A percentile compares a stretch with the other conserved stretches of the same genome.
phyloP scores from a whole-genome alignment of 192 early-diverging fungal genomes.

The Gigaspora rosea region DNA sequence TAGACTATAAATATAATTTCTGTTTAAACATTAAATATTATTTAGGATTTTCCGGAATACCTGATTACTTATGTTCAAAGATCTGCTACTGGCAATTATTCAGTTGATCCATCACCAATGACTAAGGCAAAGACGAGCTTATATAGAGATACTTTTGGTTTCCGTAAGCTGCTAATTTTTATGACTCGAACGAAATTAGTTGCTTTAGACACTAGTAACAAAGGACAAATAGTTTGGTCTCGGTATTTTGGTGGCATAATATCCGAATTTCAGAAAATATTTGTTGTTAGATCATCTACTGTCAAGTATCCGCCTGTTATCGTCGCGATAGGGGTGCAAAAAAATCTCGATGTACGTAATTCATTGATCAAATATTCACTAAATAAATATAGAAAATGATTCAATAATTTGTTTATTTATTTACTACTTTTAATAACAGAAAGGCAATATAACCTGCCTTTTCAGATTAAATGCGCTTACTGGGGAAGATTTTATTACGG shows the following conservation, averaged over 20 bases:
- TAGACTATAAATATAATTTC: neutral
- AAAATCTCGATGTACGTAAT: conserved; percentile 31
- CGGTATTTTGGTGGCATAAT: conserved; percentile 45
- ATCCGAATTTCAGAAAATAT: conserved; percentile 49
- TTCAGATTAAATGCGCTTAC: conserved; percentile 69
- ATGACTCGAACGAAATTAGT: conserved; percentile 73
- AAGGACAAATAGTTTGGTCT: conserved; percentile 82
- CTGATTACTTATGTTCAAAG: conserved; percentile 1
- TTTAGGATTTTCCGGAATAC: conserved; percentile 20
- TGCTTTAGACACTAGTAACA: conserved; percentile 76
- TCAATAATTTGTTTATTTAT: neutral
- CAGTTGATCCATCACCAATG: too few relatives aligned
- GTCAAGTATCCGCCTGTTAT: conserved; percentile 75
- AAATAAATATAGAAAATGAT: too few relatives aligned
- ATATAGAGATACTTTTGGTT: conserved; percentile 72
- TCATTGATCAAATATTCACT: too few relatives aligned
- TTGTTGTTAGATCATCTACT: conserved; percentile 57
- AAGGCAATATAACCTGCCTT: conserved; percentile 36
- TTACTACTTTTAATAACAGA: conserved; percentile 23
- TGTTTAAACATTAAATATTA: neutral
- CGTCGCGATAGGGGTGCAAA: conserved; percentile 55
- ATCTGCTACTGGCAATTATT: conserved; percentile 16
- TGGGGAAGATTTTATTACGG: conserved; percentile 52
- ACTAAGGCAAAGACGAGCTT: conserved; percentile 28
- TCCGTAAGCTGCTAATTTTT: conserved; percentile 88